phyloP scores from a whole-genome alignment of 2,329 filamentous ascomycete species.

The Aureobasidium lini region DNA sequence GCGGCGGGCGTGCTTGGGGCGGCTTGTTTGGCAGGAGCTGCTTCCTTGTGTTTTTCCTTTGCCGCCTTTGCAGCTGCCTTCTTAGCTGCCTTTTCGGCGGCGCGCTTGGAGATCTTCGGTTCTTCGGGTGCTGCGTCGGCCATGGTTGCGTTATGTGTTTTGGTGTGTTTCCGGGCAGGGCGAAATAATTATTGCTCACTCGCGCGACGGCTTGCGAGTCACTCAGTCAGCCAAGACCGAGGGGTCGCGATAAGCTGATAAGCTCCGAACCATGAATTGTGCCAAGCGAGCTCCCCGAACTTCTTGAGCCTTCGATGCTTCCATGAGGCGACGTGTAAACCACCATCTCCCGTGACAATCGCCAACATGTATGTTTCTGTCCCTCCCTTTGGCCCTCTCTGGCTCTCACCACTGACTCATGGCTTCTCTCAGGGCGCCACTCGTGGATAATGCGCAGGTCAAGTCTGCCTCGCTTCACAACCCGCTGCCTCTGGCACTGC shows the following conservation, averaged over 20 bases:
- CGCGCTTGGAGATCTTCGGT: constrained; percentile 39
- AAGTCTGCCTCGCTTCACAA: constrained; percentile 80
- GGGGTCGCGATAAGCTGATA: constrained; percentile 3
- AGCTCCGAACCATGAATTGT: background rate
- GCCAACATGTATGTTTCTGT: constrained; percentile 14
- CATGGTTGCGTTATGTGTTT: constrained; percentile 18
- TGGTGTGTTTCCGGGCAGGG: background rate
- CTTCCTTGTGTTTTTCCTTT: constrained; percentile 34
- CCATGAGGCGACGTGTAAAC: constrained; percentile 8
- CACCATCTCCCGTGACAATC: background rate
- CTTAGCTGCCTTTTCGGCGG: constrained; percentile 42
- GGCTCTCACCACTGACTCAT: background rate
- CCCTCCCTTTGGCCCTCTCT: background rate
- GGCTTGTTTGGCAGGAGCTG: constrained; percentile 18
- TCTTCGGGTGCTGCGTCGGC: constrained; percentile 23
- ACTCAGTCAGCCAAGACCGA: too few species aligned
- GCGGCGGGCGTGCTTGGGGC: constrained; percentile 16
- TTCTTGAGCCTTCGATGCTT: constrained; percentile 1
- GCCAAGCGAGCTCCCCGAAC: background rate
- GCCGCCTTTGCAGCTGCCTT: constrained; percentile 41
- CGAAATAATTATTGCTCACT: constrained; percentile 1
- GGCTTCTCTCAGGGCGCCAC: constrained; percentile 48
- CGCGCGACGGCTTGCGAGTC: background rate
- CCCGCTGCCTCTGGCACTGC: constrained; percentile 70
- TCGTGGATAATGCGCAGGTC: constrained; percentile 90